Percentiles rank a stretch among this genome's conserved stretches.
These are phyloP conservation scores for Perilla frutescens DNA, from an alignment of 257 asterid genomes.

Conservation along the genomic window DNA sequence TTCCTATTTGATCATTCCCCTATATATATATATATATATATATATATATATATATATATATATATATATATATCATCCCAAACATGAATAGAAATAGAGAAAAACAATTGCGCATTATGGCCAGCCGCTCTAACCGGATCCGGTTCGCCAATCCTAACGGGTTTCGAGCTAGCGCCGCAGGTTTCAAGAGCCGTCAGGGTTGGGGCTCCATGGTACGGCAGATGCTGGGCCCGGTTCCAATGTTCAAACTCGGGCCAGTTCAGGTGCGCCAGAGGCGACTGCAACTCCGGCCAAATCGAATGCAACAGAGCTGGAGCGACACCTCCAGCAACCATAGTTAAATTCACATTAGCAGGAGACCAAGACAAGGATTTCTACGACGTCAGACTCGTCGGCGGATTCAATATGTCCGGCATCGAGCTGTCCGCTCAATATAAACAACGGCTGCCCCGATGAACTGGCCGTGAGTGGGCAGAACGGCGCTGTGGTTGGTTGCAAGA, in stretches of 20 bases:
- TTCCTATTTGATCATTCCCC: no score
- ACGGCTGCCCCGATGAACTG: slow-evolving; percentile 43
- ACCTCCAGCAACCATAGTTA: slow-evolving; percentile 52
- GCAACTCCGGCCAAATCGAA: slow-evolving; percentile 40
- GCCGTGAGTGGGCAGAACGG: slow-evolving; percentile 27
- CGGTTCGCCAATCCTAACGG: slow-evolving; percentile 42
- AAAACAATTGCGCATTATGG: slow-evolving; percentile 57
- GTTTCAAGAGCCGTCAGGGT: slow-evolving; percentile 27
- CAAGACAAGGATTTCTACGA: slow-evolving; percentile 48
- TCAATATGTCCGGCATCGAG: slow-evolving; percentile 38
- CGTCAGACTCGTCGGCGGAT: slow-evolving; percentile 58
- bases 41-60: no score
- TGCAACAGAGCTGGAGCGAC: slow-evolving; percentile 49
- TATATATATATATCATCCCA: no score
- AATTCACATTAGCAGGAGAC: slow-evolving; percentile 44
- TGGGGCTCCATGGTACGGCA: slow-evolving; percentile 54
- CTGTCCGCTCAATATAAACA: slow-evolving; percentile 44
- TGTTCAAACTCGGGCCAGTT: slow-evolving; percentile 45
- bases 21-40: no score
- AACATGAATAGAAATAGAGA: no score
- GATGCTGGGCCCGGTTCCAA: slow-evolving; percentile 53
- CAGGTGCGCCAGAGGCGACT: slow-evolving; percentile 53
- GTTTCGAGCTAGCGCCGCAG: slow-evolving; percentile 44
- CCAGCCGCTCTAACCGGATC: slow-evolving; percentile 54
- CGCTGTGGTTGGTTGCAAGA: slow-evolving; percentile 51